Conservation (phyloP, 2,329 filamentous ascomycete genomes). For the Xylaria sp. region DNA sequence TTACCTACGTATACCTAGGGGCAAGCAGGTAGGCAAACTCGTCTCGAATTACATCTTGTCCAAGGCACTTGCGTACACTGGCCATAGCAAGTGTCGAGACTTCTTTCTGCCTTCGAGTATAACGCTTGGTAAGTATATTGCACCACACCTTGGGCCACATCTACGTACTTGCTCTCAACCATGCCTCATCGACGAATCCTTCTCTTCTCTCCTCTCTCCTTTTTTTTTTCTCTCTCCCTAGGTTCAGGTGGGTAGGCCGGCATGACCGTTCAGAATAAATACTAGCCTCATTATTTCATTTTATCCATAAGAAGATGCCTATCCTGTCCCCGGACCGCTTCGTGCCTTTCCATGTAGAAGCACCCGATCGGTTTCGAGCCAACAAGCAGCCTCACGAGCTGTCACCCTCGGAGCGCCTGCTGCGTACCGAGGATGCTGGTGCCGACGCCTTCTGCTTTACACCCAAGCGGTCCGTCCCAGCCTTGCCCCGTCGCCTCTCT, state of each 20-base stretch:
- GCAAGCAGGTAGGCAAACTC: not conserved
- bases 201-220: conserved; percentile 8
- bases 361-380: conserved; percentile 59
- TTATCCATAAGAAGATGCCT: conserved; percentile 45
- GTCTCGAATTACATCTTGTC: not conserved
- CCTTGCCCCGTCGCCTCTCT: conserved; percentile 43
- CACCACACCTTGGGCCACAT: not conserved
- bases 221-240: conserved; percentile 22
- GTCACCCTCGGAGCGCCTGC: conserved; percentile 57
- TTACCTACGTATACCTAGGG: not conserved
- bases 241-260: conserved; percentile 38
- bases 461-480: conserved; percentile 47
- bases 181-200: conserved; percentile 4
- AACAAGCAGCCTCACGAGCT: conserved; percentile 57
- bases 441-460: conserved; percentile 58
- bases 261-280: conserved; percentile 43
- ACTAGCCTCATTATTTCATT: conserved; percentile 45
- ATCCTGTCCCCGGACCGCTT: conserved; percentile 60
- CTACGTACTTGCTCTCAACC: not conserved
- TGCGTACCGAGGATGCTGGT: conserved; percentile 56
- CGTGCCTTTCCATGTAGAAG: conserved; percentile 57
- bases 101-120: conserved; percentile 15
- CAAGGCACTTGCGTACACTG: conserved; percentile 13
- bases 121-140: not conserved
- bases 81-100: conserved; percentile 1